A percentile compares a stretch with the other conserved stretches of the same genome.
Conservation (phyloP, 805 yeast species). For the Sugiyamaella mastotermitis region DNA sequence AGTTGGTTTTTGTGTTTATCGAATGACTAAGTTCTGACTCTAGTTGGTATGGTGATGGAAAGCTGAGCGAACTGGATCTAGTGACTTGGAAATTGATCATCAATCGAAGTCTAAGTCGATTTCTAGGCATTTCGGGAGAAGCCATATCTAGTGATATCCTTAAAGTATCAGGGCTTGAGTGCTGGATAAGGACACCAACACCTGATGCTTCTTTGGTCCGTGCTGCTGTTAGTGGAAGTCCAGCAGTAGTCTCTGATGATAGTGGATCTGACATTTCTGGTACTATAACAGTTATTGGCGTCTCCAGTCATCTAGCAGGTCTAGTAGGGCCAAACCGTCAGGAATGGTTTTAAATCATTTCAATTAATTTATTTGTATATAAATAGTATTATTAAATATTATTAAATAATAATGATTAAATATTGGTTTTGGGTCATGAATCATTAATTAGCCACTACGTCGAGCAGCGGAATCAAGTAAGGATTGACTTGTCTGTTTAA, state of each 20-base stretch:
- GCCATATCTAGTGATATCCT: constrained; percentile 28
- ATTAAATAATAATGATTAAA: too few relatives aligned
- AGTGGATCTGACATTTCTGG: constrained; percentile 16
- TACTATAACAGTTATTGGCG: constrained; percentile 18
- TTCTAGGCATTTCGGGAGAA: constrained; percentile 27
- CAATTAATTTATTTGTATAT: constrained; percentile 4
- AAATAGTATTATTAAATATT: too few relatives aligned
- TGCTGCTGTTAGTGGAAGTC: neutral
- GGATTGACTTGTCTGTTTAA: too few relatives aligned
- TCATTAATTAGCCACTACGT: too few relatives aligned
- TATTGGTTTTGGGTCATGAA: too few relatives aligned
- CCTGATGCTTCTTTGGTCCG: constrained; percentile 6
- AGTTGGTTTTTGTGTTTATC: constrained; percentile 12
- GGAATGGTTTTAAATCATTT: constrained; percentile 2
- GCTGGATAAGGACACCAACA: too few relatives aligned
- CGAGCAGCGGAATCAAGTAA: too few relatives aligned
- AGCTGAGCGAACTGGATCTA: constrained; percentile 17
- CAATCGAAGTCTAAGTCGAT: constrained; percentile 17
- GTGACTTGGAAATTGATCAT: constrained; percentile 28
- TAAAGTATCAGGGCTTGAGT: constrained; percentile 11
- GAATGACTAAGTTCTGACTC: neutral
- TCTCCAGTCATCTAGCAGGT: constrained; percentile 18
- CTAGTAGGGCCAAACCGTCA: constrained; percentile 17
- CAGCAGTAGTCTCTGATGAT: constrained; percentile 17
- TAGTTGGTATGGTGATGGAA: neutral